Conservation (phyloP, 148 eudicot species). For the Rhododendron molle region DNA sequence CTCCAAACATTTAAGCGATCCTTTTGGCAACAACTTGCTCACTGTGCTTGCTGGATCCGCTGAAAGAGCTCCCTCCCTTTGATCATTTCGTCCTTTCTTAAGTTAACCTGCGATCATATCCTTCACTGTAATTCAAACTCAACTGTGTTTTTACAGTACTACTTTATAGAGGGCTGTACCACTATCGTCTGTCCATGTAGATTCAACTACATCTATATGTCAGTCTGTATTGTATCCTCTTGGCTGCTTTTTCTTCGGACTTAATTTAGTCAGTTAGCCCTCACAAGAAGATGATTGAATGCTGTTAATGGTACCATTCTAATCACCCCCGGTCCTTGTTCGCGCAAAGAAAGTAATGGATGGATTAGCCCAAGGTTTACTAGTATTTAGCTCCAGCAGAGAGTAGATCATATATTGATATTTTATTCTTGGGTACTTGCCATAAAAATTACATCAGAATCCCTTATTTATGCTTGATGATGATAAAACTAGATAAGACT, state of each 20-base stretch:
- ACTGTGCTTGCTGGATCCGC: slow-evolving; percentile 71
- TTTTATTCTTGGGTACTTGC: not conserved
- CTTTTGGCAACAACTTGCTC: slow-evolving; percentile 90
- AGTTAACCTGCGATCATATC: not conserved
- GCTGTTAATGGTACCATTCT: not conserved
- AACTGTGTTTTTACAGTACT: not conserved
- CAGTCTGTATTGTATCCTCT: not conserved
- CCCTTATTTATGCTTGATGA: too few relatives aligned
- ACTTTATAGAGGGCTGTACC: not conserved
- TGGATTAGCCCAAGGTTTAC: not conserved
- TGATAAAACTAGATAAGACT: too few relatives aligned
- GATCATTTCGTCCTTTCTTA: slow-evolving; percentile 15
- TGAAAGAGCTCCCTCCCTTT: slow-evolving; percentile 85
- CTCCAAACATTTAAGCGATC: slow-evolving; percentile 78
- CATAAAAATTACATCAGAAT: too few relatives aligned
- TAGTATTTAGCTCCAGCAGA: too few relatives aligned
- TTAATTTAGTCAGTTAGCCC: not conserved
- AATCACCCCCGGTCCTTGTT: not conserved
- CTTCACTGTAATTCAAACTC: not conserved
- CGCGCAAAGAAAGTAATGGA: not conserved
- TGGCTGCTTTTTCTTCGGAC: not conserved
- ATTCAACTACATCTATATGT: not conserved
- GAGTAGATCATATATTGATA: not conserved
- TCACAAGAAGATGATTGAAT: not conserved
- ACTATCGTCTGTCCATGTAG: not conserved